Conservation (phyloP, 2,329 filamentous ascomycete genomes). For the Cytospora leucostoma region DNA sequence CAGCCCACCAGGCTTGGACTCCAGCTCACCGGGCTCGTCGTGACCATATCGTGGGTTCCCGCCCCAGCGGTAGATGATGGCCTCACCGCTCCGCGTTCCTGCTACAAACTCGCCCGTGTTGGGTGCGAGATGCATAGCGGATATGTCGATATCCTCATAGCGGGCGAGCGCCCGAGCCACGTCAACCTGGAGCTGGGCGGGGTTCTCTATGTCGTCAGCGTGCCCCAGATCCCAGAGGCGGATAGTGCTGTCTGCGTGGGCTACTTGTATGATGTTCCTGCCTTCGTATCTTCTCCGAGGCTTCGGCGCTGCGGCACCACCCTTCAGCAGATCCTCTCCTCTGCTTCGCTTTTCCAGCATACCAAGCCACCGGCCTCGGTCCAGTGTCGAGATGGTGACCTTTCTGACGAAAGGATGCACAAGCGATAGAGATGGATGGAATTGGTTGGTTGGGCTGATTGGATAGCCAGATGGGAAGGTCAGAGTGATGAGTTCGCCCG, state of each 20-base stretch:
- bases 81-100: constrained; percentile 80
- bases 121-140: constrained; percentile 77
- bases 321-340: constrained; percentile 75
- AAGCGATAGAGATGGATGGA: constrained; percentile 84
- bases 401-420: constrained; percentile 86
- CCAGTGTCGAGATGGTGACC: constrained; percentile 70
- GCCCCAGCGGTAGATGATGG: constrained; percentile 87
- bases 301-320: constrained; percentile 72
- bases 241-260: constrained; percentile 90
- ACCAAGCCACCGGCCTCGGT: constrained; percentile 82
- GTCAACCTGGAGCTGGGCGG: constrained; percentile 78
- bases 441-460: constrained; percentile 88
- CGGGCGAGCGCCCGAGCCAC: constrained; percentile 79
- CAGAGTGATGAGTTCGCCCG: constrained; percentile 85
- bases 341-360: constrained; percentile 82
- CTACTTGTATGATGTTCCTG: constrained; percentile 81
- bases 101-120: constrained; percentile 81
- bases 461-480: constrained; percentile 91
- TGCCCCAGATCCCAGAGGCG: constrained; percentile 91
- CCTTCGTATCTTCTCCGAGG: constrained; percentile 77
- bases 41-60: constrained; percentile 71
- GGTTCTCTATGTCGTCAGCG: constrained; percentile 90
- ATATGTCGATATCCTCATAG: constrained; percentile 75
- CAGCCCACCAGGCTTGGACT: constrained; percentile 67
- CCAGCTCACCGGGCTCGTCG: constrained; percentile 53